Conservation (phyloP, 192 early-diverging fungal genomes). For the Borealophlyctis nickersoniae region DNA sequence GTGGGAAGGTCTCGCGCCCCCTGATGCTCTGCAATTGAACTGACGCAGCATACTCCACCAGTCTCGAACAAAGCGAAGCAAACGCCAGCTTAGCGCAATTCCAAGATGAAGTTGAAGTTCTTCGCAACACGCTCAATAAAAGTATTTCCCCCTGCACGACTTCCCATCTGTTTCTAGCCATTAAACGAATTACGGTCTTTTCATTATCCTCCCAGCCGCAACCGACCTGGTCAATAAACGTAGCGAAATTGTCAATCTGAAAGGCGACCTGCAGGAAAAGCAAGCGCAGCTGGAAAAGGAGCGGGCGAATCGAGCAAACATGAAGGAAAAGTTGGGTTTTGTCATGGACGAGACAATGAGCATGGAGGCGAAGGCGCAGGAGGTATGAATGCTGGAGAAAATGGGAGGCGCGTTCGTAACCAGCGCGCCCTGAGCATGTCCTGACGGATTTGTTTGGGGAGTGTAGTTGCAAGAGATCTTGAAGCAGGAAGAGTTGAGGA, state of each 20-base stretch:
- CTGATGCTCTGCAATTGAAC: slow-evolving; percentile 15
- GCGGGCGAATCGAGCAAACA: slow-evolving; percentile 23
- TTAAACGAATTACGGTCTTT: background rate
- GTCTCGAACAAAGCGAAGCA: slow-evolving; percentile 42
- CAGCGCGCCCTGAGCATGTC: too few species aligned
- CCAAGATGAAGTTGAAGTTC: slow-evolving; percentile 56
- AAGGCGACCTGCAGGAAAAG: slow-evolving; percentile 43
- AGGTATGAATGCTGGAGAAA: too few species aligned
- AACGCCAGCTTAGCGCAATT: slow-evolving; percentile 37
- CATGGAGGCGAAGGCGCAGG: slow-evolving; percentile 46
- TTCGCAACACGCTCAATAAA: slow-evolving; percentile 50
- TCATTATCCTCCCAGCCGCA: slow-evolving; percentile 35
- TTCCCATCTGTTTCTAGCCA: slow-evolving; percentile 3
- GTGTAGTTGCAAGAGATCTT: slow-evolving; percentile 53
- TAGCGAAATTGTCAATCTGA: slow-evolving; percentile 44
- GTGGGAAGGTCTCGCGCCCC: too few species aligned
- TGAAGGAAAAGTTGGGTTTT: slow-evolving; percentile 35
- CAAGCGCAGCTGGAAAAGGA: slow-evolving; percentile 39
- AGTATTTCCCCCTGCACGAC: slow-evolving; percentile 21
- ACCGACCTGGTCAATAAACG: slow-evolving; percentile 45
- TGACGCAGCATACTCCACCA: too few species aligned
- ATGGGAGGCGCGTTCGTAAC: too few species aligned
- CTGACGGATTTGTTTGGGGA: slow-evolving; percentile 2
- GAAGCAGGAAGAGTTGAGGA: slow-evolving; percentile 43
- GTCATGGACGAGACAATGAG: slow-evolving; percentile 45